These are phyloP conservation scores for Alternaria consortialis DNA, from an alignment of 2,329 filamentous ascomycete species.

Conservation along the genomic window DNA sequence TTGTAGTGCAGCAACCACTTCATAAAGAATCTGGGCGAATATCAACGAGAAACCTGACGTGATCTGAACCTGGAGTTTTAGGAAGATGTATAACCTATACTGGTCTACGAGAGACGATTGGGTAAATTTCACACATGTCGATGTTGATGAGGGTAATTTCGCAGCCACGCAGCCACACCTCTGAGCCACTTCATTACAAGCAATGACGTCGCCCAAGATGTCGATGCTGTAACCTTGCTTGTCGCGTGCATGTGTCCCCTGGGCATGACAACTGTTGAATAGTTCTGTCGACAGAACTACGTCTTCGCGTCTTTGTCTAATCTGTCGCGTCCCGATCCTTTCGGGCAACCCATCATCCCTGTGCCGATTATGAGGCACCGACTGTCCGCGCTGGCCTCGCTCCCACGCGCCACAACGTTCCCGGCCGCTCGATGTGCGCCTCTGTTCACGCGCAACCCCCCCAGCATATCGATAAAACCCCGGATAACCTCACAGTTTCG, in stretches of 20 bases:
- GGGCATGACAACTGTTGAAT: conserved; percentile 1
- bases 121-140: background rate
- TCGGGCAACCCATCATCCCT: background rate
- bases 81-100: background rate
- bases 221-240: conserved; percentile 11
- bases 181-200: conserved; percentile 12
- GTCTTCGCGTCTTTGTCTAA: conserved; percentile 5
- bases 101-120: background rate
- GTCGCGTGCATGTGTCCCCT: conserved; percentile 13
- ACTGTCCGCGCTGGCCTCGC: conserved; percentile 34
- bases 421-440: conserved; percentile 22
- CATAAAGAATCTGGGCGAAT: too few species aligned
- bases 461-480: conserved; percentile 2
- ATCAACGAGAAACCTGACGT: background rate
- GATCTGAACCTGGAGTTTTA: background rate
- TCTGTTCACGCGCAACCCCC: conserved; percentile 10
- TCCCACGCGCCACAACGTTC: conserved; percentile 27
- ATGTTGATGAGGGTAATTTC: background rate
- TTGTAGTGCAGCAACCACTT: background rate
- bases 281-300: background rate
- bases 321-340: background rate
- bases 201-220: conserved; percentile 17
- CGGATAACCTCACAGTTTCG: conserved; percentile 8
- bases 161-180: conserved; percentile 15
- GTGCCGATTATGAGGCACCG: conserved; percentile 42